Evolutionary conservation across 495 filamentous ascomycete species (phyloP), one percentile per base, ranked within the genome.

Genomic region (Penicillium crystallinum): DNA sequence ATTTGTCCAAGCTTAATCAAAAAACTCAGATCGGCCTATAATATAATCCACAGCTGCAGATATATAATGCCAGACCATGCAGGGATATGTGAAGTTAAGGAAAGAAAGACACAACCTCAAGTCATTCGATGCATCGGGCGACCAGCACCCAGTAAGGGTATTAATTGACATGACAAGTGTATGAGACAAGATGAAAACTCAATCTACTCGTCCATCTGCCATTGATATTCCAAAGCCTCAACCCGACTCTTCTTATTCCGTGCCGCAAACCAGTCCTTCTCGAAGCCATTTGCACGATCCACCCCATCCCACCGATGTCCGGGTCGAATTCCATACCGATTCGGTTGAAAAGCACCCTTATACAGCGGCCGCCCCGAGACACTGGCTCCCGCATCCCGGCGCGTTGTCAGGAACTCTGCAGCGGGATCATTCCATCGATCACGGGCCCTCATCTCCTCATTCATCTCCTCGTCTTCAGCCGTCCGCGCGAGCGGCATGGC

Each of bases 261-360:
- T 23, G 90, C 88, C 64, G 86, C 84, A 73, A 97, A 97, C 77
- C 89, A 87, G 70, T 97, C 89, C 69, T 81, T 89, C 76, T 98
- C 93, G 64, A 96, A 97, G 36, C 92, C 91, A 77, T 88, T 98
- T 18, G 86, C 77, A 57, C 93, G 77, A 80, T 98, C 95, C 35
- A 98, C 95, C 12, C 95, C 95, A 81, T 99, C 93, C 93, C 93
- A 99, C 59, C 86, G 72, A 74, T 95, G 86, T 7, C 93, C 95
- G 2, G 93, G 93, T 55, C 85, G 72, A 55, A 97, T 97, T 15
- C 89, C 88, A 78, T 96, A 97, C 49, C 93, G 79, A 82, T 99
- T 99, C 54, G 93, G 93, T 69, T 82, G 71, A 47, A 83, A 87
- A 0, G 84, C 74, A 0, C 92, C 93, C 54, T 82, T 73, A 68